Conservation (phyloP, 257 asterid genomes). For the Rauvolfia tetraphylla region DNA sequence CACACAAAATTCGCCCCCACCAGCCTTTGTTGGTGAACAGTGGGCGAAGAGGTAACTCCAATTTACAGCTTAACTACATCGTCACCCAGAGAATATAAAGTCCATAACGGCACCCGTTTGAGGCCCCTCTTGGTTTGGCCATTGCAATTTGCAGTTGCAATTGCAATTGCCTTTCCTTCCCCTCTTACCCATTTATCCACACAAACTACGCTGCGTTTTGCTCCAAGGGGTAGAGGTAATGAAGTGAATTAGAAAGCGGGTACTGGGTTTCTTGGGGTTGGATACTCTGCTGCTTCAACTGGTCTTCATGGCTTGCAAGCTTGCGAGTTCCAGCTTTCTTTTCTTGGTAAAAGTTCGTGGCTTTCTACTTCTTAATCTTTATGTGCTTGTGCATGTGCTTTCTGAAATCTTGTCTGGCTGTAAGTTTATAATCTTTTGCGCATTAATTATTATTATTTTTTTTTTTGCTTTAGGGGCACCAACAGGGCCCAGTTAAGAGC, state of each 20-base stretch:
- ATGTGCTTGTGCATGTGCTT: neutral
- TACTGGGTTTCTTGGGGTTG: constrained; percentile 5
- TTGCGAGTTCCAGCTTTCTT: constrained; percentile 56
- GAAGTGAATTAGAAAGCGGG: neutral
- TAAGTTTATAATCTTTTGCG: neutral
- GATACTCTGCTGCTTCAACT: neutral
- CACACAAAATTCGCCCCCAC: constrained; percentile 15
- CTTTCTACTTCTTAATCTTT: neutral
- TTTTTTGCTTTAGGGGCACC: constrained; percentile 47
- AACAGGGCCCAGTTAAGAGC: constrained; percentile 46
- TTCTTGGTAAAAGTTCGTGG: constrained; percentile 41
- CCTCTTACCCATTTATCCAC: constrained; percentile 12
- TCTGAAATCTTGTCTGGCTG: neutral
- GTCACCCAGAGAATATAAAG: neutral
- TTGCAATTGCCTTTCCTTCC: neutral
- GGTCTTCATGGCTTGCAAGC: constrained; percentile 57
- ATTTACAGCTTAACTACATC: neutral
- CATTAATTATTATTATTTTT: constrained; percentile 9
- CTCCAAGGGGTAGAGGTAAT: neutral
- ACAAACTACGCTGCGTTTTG: neutral
- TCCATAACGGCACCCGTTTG: neutral
- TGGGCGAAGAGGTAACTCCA: neutral
- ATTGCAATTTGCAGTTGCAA: neutral
- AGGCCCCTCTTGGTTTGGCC: neutral
- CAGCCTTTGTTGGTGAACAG: neutral